phyloP scores from a whole-genome alignment of 2,329 filamentous ascomycete species.

The Annulohypoxylon truncatum region DNA sequence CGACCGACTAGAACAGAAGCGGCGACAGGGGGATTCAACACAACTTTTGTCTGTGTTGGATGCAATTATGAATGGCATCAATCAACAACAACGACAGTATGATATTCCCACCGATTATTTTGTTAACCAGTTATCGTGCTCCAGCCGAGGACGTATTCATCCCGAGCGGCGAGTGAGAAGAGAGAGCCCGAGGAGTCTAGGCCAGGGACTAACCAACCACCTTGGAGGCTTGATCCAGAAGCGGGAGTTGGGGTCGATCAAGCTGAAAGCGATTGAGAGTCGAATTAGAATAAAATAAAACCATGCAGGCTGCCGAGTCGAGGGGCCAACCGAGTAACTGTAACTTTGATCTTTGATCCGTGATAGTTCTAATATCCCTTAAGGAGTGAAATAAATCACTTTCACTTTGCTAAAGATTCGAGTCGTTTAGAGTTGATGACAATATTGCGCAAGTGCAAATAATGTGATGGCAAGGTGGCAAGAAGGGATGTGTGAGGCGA shows the following conservation, averaged over 20 bases:
- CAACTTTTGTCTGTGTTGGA: constrained; percentile 15
- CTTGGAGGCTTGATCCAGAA: constrained; percentile 45
- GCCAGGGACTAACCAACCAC: constrained; percentile 48
- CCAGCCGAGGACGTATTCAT: constrained; percentile 42
- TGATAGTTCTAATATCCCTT: constrained; percentile 16
- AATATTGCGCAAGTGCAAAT: constrained; percentile 19
- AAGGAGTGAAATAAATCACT: constrained; percentile 12
- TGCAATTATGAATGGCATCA: constrained; percentile 34
- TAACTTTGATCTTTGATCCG: too few species aligned
- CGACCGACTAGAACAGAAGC: constrained; percentile 29
- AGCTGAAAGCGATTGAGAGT: constrained; percentile 37
- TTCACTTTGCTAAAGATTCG: background rate
- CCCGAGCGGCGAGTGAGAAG: constrained; percentile 44
- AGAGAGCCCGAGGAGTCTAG: constrained; percentile 39
- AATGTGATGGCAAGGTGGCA: constrained; percentile 22
- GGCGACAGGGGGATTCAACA: background rate
- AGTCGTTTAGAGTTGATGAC: constrained; percentile 18
- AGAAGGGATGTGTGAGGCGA: constrained; percentile 33
- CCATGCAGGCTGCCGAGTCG: constrained; percentile 27
- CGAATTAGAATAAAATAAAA: constrained; percentile 29
- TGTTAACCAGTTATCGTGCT: constrained; percentile 42
- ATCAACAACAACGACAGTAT: constrained; percentile 25
- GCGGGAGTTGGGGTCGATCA: constrained; percentile 47
- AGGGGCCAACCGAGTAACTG: constrained; percentile 26
- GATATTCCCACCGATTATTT: constrained; percentile 27